Conservation (phyloP, 345 rosid species). For the thale cress (Arabidopsis thaliana) region DNA sequence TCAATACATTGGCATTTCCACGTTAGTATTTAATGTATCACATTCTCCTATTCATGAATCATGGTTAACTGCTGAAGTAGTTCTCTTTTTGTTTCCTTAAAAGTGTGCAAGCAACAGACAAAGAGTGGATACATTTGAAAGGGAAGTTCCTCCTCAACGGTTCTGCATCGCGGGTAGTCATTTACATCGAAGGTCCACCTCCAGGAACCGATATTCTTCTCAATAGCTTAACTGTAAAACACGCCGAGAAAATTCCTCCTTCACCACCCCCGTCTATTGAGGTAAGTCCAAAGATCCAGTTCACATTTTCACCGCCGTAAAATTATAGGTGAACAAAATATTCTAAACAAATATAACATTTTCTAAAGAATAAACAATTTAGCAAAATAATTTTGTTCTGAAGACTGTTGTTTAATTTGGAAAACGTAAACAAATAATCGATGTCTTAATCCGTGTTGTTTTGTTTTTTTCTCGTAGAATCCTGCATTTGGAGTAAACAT, state of each 20-base stretch:
- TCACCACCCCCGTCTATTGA: constrained; percentile 65
- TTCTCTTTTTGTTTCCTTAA: constrained; percentile 36
- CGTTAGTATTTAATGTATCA: constrained; percentile 48
- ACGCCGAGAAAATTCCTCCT: constrained; percentile 73
- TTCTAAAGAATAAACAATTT: neutral
- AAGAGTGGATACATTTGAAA: constrained; percentile 71
- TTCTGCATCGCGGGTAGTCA: constrained; percentile 65
- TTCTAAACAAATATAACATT: neutral
- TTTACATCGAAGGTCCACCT: constrained; percentile 91
- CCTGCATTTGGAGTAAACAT: constrained; percentile 79
- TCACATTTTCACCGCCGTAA: constrained; percentile 64
- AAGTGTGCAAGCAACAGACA: constrained; percentile 81
- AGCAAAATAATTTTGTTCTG: too few species aligned
- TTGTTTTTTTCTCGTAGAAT: constrained; percentile 53
- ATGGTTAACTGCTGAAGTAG: constrained; percentile 63
- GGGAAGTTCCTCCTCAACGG: constrained; percentile 93
- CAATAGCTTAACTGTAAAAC: constrained; percentile 66
- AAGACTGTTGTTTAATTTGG: constrained; percentile 26
- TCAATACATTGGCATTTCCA: constrained; percentile 73
- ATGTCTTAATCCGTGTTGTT: constrained; percentile 45
- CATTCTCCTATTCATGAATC: constrained; percentile 45
- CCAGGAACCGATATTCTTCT: constrained; percentile 86
- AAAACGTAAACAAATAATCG: constrained; percentile 55
- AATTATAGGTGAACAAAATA: neutral
- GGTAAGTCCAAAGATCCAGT: constrained; percentile 73